Base-by-base conservation (phyloP, 2,329 filamentous ascomycete genomes). In the Aspergillus caelatus region DNA sequence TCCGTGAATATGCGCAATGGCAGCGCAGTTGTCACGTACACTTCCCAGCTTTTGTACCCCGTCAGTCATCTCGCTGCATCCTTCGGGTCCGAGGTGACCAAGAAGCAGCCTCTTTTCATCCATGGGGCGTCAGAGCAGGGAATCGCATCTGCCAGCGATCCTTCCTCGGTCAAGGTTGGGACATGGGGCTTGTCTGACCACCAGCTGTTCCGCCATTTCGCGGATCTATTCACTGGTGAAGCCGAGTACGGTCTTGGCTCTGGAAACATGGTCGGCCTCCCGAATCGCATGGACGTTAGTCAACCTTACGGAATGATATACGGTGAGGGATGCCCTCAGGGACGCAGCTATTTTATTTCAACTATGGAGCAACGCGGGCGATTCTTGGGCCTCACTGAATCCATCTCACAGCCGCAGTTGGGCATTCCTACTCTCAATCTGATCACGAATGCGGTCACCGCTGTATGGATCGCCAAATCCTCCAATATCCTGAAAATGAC, bases 221-320 rank as follows among this genome's bases (percentile, higher is more conserved):
- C 90, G 4, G 93, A 97, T 67, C 83, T 90, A 39, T 90, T 90
- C 69, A 89, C 91, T 3, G 88, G 90, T 8, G 85, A 94, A 63
- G 81, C 88, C 21, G 89, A 89, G 39, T 96, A 91, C 78, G 94
- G 94, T 3, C 76, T 94, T 57, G 93, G 91, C 4, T 83, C 92
- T 36, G 93, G 93, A 6, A 89, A 92, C 46, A 75, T 89, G 58
- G 88, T 93, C 11, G 92, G 91, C 19, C 81, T 89, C 28, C 91
- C 92, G 1, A 97, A 97, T 72, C 86, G 91, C 41, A 94, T 97
- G 90, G 94, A 97, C 74, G 87, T 97, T 41, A 97, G 93, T 73
- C 91, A 94, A 71, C 86, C 87, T 10, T 94, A 91, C 74, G 94
- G 94, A 10, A 87, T 94, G 79, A 81, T 96, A 9, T 89, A 92